Percentiles rank a stretch among this genome's conserved stretches.
These are phyloP conservation scores for Erodium trifolium DNA, from an alignment of 441 rosid genomes.

Conservation along the genomic window DNA sequence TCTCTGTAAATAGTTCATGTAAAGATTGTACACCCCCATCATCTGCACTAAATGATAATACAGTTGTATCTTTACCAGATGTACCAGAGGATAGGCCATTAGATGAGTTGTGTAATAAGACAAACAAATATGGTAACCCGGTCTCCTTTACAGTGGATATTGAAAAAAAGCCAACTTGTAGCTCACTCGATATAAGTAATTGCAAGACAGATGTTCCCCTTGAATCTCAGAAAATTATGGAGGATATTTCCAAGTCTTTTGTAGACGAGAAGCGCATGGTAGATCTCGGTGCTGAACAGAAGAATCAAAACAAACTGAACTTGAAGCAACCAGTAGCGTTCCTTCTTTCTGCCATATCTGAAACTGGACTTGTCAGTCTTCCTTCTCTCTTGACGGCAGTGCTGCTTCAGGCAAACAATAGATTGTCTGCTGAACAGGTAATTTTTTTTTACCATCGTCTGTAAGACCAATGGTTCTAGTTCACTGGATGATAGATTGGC, in stretches of 20 bases:
- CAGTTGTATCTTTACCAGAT: conserved; percentile 22
- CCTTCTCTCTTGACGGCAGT: conserved; percentile 72
- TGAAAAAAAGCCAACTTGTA: conserved; percentile 27
- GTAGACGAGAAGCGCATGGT: conserved; percentile 17
- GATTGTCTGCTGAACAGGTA: conserved; percentile 60
- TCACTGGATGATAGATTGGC: conserved; percentile 6
- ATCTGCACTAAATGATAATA: conserved; percentile 26
- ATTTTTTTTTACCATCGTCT: conserved; percentile 10
- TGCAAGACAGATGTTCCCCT: conserved; percentile 18
- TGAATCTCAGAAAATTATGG: conserved; percentile 25
- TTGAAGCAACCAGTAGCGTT: conserved; percentile 39
- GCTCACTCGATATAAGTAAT: conserved; percentile 23
- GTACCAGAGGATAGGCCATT: conserved; percentile 28
- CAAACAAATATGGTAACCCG: conserved; percentile 23
- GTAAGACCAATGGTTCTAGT: neutral
- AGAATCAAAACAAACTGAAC: conserved; percentile 22
- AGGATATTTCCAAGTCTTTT: conserved; percentile 15
- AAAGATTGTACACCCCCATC: conserved; percentile 28
- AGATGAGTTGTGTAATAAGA: conserved; percentile 24
- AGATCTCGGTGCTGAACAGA: conserved; percentile 23
- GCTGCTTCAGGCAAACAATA: conserved; percentile 65
- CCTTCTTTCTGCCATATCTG: conserved; percentile 65
- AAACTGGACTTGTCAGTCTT: conserved; percentile 74
- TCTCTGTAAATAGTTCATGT: conserved; percentile 21
- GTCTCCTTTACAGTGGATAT: conserved; percentile 20